Conservation (phyloP, 176 grass and related monocot genomes). For the Chrysopogon serrulatus region DNA sequence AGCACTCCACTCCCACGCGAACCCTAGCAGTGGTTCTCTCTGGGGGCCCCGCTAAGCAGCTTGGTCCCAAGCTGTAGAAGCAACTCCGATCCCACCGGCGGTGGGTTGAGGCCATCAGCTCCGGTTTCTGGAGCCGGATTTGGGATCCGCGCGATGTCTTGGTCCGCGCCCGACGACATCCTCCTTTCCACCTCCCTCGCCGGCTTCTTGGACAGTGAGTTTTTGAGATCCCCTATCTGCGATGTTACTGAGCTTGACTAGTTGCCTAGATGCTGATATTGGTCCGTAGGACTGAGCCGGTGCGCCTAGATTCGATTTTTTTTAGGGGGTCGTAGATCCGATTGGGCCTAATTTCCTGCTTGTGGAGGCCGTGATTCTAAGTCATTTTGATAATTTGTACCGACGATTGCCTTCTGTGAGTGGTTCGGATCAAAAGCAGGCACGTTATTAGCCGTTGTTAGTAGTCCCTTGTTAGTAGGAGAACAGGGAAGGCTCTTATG, state of each 20-base stretch:
- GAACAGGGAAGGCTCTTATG: not conserved
- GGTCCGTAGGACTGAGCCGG: not conserved
- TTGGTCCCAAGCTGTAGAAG: not conserved
- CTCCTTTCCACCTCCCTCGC: constrained; percentile 53
- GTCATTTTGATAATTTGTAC: not conserved
- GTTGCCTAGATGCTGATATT: not conserved
- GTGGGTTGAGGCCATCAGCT: not conserved
- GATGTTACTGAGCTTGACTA: not conserved
- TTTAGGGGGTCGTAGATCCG: constrained; percentile 27
- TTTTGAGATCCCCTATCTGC: not conserved
- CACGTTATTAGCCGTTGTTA: too few relatives aligned
- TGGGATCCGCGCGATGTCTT: constrained; percentile 39
- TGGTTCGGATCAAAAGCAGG: not conserved
- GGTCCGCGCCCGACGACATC: constrained; percentile 52
- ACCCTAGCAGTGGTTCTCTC: constrained; percentile 24
- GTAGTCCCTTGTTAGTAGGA: not conserved
- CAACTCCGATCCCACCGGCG: not conserved
- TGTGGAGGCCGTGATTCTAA: not conserved
- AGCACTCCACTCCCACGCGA: not conserved
- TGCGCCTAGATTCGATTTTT: constrained; percentile 19
- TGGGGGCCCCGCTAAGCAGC: not conserved
- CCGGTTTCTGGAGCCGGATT: constrained; percentile 23
- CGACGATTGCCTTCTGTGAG: not conserved
- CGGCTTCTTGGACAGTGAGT: constrained; percentile 59
- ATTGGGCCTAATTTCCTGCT: not conserved